Percentiles rank a stretch among this genome's conserved stretches.
phyloP scores from a whole-genome alignment of 441 rosid species.

The Erodium chrysanthum region DNA sequence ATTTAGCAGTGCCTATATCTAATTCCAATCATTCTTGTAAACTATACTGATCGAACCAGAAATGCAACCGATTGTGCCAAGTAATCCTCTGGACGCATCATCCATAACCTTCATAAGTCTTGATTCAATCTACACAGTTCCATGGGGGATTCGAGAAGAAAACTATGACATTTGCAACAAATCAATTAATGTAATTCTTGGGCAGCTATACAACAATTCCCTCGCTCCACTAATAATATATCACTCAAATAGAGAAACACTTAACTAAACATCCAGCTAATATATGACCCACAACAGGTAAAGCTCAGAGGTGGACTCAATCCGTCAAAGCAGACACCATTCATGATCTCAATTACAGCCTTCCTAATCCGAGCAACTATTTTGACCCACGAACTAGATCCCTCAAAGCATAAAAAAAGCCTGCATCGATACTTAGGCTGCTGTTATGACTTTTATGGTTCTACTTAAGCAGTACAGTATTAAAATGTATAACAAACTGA shows the following conservation, averaged over 20 bases:
- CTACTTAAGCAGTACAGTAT: not conserved
- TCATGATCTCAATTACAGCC: not conserved
- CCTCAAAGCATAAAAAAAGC: slow-evolving; percentile 5
- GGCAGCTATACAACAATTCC: not conserved
- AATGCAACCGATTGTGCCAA: not conserved
- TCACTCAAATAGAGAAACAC: not conserved
- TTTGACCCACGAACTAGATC: not conserved
- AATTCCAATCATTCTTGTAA: not conserved
- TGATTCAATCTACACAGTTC: not conserved
- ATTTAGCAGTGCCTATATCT: not conserved
- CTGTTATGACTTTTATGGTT: slow-evolving; percentile 6
- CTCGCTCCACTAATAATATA: not conserved
- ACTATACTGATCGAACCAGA: not conserved
- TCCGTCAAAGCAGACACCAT: not conserved
- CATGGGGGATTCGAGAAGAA: not conserved
- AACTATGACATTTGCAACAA: not conserved
- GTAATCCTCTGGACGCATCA: not conserved
- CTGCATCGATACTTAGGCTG: slow-evolving; percentile 11
- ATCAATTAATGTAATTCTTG: not conserved
- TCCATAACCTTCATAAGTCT: not conserved
- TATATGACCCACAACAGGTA: not conserved
- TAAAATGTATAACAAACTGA: slow-evolving; percentile 1
- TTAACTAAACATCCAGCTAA: not conserved
- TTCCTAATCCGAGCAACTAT: not conserved
- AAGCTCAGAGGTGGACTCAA: not conserved